A percentile compares a stretch with the other conserved stretches of the same genome.
phyloP scores from a whole-genome alignment of 148 eudicot genomes.

The Rheum nobile region DNA sequence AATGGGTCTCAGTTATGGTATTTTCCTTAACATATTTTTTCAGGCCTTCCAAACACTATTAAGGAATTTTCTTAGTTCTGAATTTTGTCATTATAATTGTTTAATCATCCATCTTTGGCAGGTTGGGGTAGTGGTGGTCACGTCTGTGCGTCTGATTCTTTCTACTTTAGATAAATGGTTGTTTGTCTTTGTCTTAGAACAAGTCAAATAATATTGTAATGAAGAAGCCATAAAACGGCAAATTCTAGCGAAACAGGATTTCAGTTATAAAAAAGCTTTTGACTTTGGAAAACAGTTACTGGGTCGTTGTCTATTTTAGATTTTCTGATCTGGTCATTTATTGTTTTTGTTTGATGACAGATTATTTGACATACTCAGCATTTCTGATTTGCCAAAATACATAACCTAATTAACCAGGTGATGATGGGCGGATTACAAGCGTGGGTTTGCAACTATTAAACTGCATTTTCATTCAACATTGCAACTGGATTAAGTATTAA shows the following conservation, averaged over 20 bases:
- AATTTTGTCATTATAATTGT: not conserved
- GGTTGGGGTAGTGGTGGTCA: not conserved
- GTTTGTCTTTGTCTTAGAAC: slow-evolving; percentile 2
- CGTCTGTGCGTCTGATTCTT: not conserved
- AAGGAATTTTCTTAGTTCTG: not conserved
- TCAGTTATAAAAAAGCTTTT: not conserved
- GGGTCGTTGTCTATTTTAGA: not conserved
- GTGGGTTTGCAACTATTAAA: too few relatives aligned
- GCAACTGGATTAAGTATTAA: not conserved
- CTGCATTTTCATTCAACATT: too few relatives aligned
- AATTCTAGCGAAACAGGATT: not conserved
- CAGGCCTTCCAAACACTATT: too few relatives aligned
- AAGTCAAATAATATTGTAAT: not conserved
- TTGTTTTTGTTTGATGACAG: not conserved
- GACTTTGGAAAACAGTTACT: not conserved
- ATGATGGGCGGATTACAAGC: too few relatives aligned
- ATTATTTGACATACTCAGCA: not conserved
- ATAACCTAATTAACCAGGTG: too few relatives aligned
- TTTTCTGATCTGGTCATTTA: not conserved
- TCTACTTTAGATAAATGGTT: not conserved
- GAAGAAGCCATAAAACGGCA: not conserved
- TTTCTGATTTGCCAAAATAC: too few relatives aligned
- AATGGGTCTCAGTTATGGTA: not conserved
- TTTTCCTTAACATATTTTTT: too few relatives aligned
- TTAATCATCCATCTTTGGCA: not conserved